A percentile compares a stretch with the other conserved stretches of the same genome.
These are phyloP conservation scores for Xylariales sp. DNA, from an alignment of 2,329 filamentous ascomycete species.

Conservation along the genomic window DNA sequence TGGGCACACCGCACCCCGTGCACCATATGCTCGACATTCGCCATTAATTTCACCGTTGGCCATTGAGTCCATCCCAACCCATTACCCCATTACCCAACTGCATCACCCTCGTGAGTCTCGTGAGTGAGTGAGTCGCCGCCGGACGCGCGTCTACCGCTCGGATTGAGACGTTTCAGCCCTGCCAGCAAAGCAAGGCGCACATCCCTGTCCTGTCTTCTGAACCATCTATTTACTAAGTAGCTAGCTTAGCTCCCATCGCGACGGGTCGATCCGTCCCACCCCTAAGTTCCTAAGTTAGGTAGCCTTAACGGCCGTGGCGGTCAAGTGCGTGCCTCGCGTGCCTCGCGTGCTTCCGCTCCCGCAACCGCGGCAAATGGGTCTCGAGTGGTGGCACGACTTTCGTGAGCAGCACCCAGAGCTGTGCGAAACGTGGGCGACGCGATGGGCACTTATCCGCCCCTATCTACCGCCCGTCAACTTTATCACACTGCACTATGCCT, in stretches of 20 bases:
- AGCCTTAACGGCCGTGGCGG: background rate
- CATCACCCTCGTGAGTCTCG: background rate
- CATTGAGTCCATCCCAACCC: slow-evolving; percentile 3
- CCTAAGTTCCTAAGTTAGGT: background rate
- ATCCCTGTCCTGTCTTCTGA: slow-evolving; percentile 1
- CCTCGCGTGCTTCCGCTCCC: too few species aligned
- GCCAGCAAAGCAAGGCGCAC: background rate
- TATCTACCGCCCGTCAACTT: slow-evolving; percentile 2
- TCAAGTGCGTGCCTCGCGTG: too few species aligned
- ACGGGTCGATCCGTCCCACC: slow-evolving; percentile 2
- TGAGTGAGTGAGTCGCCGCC: background rate
- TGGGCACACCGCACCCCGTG: slow-evolving; percentile 2
- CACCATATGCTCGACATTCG: background rate
- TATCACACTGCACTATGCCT: slow-evolving; percentile 5
- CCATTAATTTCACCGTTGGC: background rate
- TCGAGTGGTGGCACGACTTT: slow-evolving; percentile 5
- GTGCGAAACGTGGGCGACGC: slow-evolving; percentile 1
- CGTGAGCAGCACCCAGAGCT: slow-evolving; percentile 4
- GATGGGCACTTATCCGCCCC: slow-evolving; percentile 1
- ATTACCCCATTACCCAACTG: slow-evolving; percentile 2
- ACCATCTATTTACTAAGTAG: background rate
- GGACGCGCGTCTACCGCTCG: slow-evolving; percentile 1
- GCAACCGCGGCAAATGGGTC: background rate
- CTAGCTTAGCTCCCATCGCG: background rate
- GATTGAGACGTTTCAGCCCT: background rate